Conservation (phyloP, 805 yeast species). For the Metschnikowia corniflorae region DNA sequence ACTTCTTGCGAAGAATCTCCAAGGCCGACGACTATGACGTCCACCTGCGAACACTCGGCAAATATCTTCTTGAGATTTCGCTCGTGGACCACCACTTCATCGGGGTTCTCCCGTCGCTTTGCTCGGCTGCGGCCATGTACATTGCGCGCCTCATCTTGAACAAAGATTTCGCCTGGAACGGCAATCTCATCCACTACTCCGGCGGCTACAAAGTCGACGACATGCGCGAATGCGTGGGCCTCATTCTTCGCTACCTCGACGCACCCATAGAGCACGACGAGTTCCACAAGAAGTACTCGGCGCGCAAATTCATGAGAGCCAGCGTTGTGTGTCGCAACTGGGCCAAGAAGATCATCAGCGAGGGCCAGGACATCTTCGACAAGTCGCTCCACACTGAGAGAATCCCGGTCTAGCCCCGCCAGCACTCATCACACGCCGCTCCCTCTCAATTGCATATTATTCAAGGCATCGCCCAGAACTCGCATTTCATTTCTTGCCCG, state of each 20-base stretch:
- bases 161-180: conserved; percentile 69
- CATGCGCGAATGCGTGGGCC: conserved; percentile 65
- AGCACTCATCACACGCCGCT: no score
- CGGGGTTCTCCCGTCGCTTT: conserved; percentile 67
- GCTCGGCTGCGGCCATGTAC: conserved; percentile 88
- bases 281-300: conserved; percentile 88
- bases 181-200: conserved; percentile 82
- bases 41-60: conserved; percentile 78
- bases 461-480: no score
- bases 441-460: no score
- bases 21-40: conserved; percentile 89
- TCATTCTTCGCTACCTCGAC: conserved; percentile 71
- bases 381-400: conserved; percentile 14
- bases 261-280: conserved; percentile 87
- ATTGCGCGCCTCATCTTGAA: conserved; percentile 72
- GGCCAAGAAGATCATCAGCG: conserved; percentile 61
- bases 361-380: conserved; percentile 42
- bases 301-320: conserved; percentile 84
- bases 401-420: conserved; percentile 1
- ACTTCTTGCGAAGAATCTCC: conserved; percentile 81
- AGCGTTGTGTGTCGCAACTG: conserved; percentile 76
- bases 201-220: conserved; percentile 83
- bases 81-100: conserved; percentile 73
- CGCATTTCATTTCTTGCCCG: no score
- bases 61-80: conserved; percentile 75